Evolutionary conservation across 371 early-diverging fungal genomes (phyloP), one percentile per base, ranked within the genome.

Genomic region (Syncephalastrum racemosum): DNA sequence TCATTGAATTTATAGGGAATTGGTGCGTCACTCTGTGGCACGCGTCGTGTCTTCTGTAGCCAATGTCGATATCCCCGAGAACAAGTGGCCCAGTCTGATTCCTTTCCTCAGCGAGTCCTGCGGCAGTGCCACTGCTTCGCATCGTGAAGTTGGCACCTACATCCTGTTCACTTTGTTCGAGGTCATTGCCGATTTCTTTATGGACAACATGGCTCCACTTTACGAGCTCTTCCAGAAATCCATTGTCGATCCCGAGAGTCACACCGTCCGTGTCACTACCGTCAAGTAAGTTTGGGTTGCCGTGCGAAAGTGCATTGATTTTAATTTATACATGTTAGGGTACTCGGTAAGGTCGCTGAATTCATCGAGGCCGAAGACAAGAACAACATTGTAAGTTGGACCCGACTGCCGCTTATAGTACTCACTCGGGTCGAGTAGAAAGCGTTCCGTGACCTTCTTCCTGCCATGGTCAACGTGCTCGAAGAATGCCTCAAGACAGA

Each of bases 11-110:
- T n/a, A 22, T 60, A 92, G 91, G 49, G 75, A 82, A 22, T 79
- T 88, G 50, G 84, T 88, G 15, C 89, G 92, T 48, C 89, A 92
- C 62, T 77, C 90, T 23, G 77, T 88, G 54, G 91, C 94, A 25
- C 90, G 92, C 47, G 94, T 88, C 13, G 92, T 95, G 40, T 87
- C 95, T 16, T 87, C 92, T 10, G 83, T 93, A 39, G 96, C 95
- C 27, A 81, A 88, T 60, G 70, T 87, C 16, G 96, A 95, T 65
- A 68, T 94, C 15, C 87, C 89, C 4, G 72, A 84, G 48, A 80
- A 85, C 52, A 77, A 77, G 44, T 96, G 96, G 96, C 77, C 83
- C 19, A 85, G 90, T 19, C 74, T 96, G 52, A 64, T 92, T 19
- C 78, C 81, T 40, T 90, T 93, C 64, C 70, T 95, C 46, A 85